A percentile compares a stretch with the other conserved stretches of the same genome.
phyloP scores from a whole-genome alignment of 495 filamentous ascomycete genomes.

The Penicillium nucicola region DNA sequence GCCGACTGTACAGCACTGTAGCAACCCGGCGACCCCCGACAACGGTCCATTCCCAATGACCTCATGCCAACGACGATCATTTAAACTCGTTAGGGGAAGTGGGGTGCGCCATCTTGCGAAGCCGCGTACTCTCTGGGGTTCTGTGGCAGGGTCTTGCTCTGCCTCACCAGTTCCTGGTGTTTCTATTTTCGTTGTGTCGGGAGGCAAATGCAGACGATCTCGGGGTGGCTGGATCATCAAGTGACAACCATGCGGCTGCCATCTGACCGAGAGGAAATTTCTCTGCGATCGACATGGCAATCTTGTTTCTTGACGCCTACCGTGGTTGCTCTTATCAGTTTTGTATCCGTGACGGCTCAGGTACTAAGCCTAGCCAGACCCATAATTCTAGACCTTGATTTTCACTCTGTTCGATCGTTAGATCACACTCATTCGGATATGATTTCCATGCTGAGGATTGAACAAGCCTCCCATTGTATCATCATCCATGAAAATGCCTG shows the following conservation, averaged over 20 bases:
- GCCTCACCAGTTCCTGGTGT: neutral
- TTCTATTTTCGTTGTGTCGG: neutral
- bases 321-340: too few relatives aligned
- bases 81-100: conserved; percentile 5
- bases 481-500: too few relatives aligned
- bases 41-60: conserved; percentile 4
- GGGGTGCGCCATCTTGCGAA: conserved; percentile 3
- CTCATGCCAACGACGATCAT: conserved; percentile 6
- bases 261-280: neutral
- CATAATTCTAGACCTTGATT: too few relatives aligned
- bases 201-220: neutral
- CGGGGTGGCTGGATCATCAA: neutral
- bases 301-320: neutral
- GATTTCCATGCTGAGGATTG: too few relatives aligned
- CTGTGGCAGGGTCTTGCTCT: neutral
- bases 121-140: too few relatives aligned
- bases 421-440: too few relatives aligned
- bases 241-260: neutral
- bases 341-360: too few relatives aligned
- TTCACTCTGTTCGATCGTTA: too few relatives aligned
- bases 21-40: neutral
- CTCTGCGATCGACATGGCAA: neutral
- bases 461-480: too few relatives aligned
- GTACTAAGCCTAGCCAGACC: too few relatives aligned
- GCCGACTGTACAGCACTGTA: too few relatives aligned